phyloP scores from a whole-genome alignment of 768 basidiomycete species.

The Strobilomyces dryophilus region DNA sequence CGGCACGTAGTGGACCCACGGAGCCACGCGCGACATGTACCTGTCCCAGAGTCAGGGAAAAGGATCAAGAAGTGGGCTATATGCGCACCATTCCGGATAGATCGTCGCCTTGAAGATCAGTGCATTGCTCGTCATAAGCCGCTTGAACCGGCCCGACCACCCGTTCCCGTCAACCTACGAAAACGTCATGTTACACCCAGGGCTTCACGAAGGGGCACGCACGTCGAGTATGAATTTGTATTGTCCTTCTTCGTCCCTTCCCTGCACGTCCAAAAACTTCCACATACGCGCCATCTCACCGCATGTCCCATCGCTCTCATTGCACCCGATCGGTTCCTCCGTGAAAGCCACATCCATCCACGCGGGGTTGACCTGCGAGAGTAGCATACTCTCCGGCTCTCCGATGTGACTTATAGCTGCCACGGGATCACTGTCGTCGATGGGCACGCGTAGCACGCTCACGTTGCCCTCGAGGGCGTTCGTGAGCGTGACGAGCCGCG shows the following conservation, averaged over 20 bases:
- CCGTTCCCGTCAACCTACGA: slow-evolving; percentile 58
- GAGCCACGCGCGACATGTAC: slow-evolving; percentile 53
- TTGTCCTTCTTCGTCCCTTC: slow-evolving; percentile 43
- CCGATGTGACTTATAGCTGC: slow-evolving; percentile 35
- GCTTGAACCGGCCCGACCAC: slow-evolving; percentile 66
- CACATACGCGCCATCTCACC: slow-evolving; percentile 41
- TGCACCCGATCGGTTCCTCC: slow-evolving; percentile 42
- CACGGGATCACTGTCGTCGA: background rate
- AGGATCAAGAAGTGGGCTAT: background rate
- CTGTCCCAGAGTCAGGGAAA: slow-evolving; percentile 23
- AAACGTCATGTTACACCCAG: background rate
- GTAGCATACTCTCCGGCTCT: slow-evolving; percentile 29
- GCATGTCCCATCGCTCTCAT: slow-evolving; percentile 32
- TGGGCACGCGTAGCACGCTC: slow-evolving; percentile 36
- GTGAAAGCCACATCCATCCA: slow-evolving; percentile 59
- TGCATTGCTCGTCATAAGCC: slow-evolving; percentile 57
- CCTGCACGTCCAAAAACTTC: slow-evolving; percentile 47
- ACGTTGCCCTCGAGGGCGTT: slow-evolving; percentile 40
- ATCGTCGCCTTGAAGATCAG: slow-evolving; percentile 67
- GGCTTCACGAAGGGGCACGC: slow-evolving; percentile 11
- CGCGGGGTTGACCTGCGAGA: slow-evolving; percentile 45
- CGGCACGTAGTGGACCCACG: slow-evolving; percentile 76
- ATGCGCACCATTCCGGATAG: slow-evolving; percentile 64
- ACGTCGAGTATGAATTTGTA: slow-evolving; percentile 63
- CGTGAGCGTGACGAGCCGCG: slow-evolving; percentile 40